A percentile compares a stretch with the other conserved stretches of the same genome.
Evolutionary conservation across 2,329 filamentous ascomycete genomes (phyloP).

Genomic region (Fusarium odoratissimum): DNA sequence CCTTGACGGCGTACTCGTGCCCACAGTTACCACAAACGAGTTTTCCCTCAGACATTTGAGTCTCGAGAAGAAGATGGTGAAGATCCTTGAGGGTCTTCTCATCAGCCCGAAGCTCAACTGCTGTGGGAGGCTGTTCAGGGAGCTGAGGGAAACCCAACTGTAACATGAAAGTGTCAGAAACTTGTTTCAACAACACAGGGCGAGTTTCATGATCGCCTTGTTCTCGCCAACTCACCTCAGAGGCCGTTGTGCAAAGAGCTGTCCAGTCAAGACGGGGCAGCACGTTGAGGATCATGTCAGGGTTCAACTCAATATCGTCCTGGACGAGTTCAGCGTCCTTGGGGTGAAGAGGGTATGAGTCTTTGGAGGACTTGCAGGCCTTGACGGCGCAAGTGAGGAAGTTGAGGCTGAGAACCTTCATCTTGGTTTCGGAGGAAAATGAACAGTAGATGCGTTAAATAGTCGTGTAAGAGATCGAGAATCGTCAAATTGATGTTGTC

Average conservation of each 20-base stretch:
- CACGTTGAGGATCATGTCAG: conserved; percentile 84
- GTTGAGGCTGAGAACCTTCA: conserved; percentile 97
- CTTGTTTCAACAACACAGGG: background rate
- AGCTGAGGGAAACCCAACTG: conserved; percentile 84
- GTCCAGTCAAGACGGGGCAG: conserved; percentile 90
- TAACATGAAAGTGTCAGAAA: conserved; percentile 16
- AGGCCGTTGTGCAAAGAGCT: conserved; percentile 78
- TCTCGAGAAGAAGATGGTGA: conserved; percentile 87
- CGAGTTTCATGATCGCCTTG: background rate
- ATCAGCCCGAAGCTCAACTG: conserved; percentile 71
- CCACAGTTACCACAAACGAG: conserved; percentile 91
- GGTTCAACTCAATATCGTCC: conserved; percentile 85
- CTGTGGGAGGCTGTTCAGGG: conserved; percentile 71
- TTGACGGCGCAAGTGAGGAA: conserved; percentile 97
- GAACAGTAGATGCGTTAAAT: background rate
- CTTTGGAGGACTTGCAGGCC: conserved; percentile 83
- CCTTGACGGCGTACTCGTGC: conserved; percentile 93
- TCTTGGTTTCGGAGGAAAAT: conserved; percentile 51
- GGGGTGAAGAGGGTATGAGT: conserved; percentile 91
- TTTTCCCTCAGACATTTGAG: conserved; percentile 87
- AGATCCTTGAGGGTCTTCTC: conserved; percentile 80
- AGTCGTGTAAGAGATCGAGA: background rate
- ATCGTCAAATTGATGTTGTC: conserved; percentile 9
- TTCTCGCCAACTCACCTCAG: conserved; percentile 69
- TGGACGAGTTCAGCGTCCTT: conserved; percentile 91